Evolutionary conservation across 306 rosid genomes (phyloP), one percentile per base, ranked within the genome.

Genomic region (Sicyos baderoa): DNA sequence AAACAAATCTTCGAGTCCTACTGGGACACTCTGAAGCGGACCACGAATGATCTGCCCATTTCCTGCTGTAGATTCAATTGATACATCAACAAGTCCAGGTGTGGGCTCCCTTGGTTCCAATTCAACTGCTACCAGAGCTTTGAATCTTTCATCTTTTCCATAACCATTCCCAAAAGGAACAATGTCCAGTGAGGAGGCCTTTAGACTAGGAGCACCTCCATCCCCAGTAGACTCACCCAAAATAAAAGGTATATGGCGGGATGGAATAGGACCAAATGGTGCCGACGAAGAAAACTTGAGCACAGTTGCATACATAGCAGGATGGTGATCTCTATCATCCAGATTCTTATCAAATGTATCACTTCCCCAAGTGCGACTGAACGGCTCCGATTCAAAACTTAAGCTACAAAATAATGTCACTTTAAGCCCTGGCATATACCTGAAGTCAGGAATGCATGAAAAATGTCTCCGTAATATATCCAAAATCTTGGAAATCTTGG

Each of bases 1-100:
- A 89, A 93, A 93, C 97, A 93, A 84, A 86, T 93, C 97, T 79
- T 93, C 98, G 67, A 89, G 90, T 75, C 97, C 98, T 53, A 86
- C 80, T 17, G 85, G 76, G 74, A 93, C 80, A 77, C 94, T 83
- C 73, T 84, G 87, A 81, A 93, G 93, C 82, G 79, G 96, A 56
- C 94, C 97, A 77, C 82, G 82, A 78, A 93, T 79, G 45, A 88
- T 86, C 82, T 83, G 89, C 59, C 96, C 91, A 61, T 83, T 88
- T 80, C 88, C 94, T 7, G 96, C 80, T 69, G 88, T 93, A 74
- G 97, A 79, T 85, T 85, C 97, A 73, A 93, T 88, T 70, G 77
- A 77, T 76, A 89, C 85, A 74, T 89, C 95, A 74, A 93, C 81
- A 17, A 89, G 72, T 68, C 98, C 96, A 1, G 97, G 98, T 10